These are phyloP conservation scores for Lactarius hatsudake DNA, from an alignment of 768 basidiomycete species.

Conservation along the genomic window DNA sequence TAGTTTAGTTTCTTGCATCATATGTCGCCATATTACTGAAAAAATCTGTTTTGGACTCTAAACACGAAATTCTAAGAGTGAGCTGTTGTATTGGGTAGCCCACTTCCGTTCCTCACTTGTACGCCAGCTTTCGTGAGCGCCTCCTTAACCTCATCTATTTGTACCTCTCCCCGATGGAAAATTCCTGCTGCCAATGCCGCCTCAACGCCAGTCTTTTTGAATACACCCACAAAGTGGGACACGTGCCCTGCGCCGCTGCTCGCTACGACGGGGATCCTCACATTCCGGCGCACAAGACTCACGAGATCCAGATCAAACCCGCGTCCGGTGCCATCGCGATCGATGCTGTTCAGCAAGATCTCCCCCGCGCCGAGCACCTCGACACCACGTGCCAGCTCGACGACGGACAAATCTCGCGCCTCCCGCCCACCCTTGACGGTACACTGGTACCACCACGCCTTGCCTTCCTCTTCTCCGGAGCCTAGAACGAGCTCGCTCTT, in stretches of 20 bases:
- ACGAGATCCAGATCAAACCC: conserved; percentile 91
- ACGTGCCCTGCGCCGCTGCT: conserved; percentile 87
- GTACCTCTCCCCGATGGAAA: conserved; percentile 89
- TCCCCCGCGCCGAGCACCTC: conserved; percentile 92
- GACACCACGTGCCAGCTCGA: conserved; percentile 89
- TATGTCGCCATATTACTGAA: conserved; percentile 23
- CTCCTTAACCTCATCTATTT: conserved; percentile 76
- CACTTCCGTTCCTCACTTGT: conserved; percentile 37
- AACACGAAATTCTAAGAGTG: neutral
- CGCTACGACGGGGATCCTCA: conserved; percentile 90
- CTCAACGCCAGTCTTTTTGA: conserved; percentile 74
- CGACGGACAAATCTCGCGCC: conserved; percentile 75
- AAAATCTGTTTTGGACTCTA: conserved; percentile 15
- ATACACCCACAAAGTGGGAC: conserved; percentile 87
- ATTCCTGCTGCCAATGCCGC: conserved; percentile 96
- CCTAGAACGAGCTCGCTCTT: conserved; percentile 56
- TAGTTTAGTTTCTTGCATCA: conserved; percentile 22
- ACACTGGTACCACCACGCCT: conserved; percentile 99
- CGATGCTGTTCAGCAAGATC: conserved; percentile 92
- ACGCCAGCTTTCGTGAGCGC: conserved; percentile 47
- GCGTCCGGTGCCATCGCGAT: conserved; percentile 87
- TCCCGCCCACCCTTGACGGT: conserved; percentile 94
- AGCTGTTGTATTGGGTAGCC: neutral
- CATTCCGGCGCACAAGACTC: conserved; percentile 66
- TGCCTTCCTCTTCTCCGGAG: conserved; percentile 53